Percentiles rank a stretch among this genome's conserved stretches.
Evolutionary conservation across 768 basidiomycete genomes (phyloP).

Genomic region (Panaeolus cyanescens): DNA sequence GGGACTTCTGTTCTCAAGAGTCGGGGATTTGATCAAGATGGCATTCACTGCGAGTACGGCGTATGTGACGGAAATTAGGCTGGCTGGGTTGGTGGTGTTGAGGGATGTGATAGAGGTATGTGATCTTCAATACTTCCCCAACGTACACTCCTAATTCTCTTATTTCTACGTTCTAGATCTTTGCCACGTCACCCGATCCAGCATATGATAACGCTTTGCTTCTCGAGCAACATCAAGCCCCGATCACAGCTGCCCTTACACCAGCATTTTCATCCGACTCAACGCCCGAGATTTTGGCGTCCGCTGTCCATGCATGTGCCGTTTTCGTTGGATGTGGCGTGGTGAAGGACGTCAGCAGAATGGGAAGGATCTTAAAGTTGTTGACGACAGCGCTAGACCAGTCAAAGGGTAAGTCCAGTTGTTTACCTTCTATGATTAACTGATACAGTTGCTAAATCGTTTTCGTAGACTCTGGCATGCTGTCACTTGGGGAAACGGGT

Average conservation of each 20-base stretch:
- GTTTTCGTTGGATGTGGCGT: conserved; percentile 95
- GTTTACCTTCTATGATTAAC: neutral
- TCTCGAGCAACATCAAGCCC: conserved; percentile 97
- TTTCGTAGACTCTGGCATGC: conserved; percentile 73
- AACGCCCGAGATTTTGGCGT: conserved; percentile 91
- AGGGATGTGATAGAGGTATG: conserved; percentile 89
- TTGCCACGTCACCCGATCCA: conserved; percentile 85
- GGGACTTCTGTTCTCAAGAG: conserved; percentile 77
- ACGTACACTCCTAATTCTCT: neutral
- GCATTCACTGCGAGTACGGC: conserved; percentile 97
- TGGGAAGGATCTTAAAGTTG: conserved; percentile 93
- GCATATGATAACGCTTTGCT: conserved; percentile 89
- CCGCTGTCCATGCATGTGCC: conserved; percentile 92
- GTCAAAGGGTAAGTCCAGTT: conserved; percentile 65
- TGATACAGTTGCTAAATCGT: neutral
- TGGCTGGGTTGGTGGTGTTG: conserved; percentile 88
- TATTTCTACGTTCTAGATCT: conserved; percentile 57
- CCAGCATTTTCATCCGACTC: conserved; percentile 96
- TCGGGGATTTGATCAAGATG: conserved; percentile 95
- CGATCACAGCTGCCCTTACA: conserved; percentile 95
- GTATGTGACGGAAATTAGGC: conserved; percentile 91
- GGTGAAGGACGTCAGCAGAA: conserved; percentile 84
- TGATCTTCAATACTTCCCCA: neutral
- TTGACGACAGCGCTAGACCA: conserved; percentile 87
- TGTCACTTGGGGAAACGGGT: conserved; percentile 83